phyloP scores from a whole-genome alignment of 805 yeast genomes.

The Suhomyces canberraensis region DNA sequence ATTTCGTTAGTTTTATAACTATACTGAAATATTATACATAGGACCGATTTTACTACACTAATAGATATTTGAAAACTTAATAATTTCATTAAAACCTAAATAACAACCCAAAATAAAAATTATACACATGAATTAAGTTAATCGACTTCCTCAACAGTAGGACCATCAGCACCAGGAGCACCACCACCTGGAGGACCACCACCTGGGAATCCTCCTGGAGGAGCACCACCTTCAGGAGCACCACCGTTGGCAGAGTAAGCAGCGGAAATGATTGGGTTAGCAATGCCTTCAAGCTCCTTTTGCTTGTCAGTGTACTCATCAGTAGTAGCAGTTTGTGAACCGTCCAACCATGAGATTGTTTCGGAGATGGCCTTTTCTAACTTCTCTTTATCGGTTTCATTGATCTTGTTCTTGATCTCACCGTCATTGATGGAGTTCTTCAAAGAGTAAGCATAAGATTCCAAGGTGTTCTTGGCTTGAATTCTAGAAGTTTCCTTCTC shows the following conservation, averaged over 20 bases:
- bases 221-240: slow-evolving; percentile 29
- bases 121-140: slow-evolving; percentile 12
- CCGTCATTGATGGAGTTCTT: slow-evolving; percentile 62
- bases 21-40: no score
- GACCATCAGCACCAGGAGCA: slow-evolving; percentile 25
- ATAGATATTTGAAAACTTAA: no score
- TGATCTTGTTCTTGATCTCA: slow-evolving; percentile 43
- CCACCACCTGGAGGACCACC: slow-evolving; percentile 50
- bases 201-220: slow-evolving; percentile 32
- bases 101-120: slow-evolving; percentile 2
- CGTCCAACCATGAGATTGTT: slow-evolving; percentile 40
- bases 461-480: slow-evolving; percentile 83
- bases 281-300: slow-evolving; percentile 39
- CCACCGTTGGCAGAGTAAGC: slow-evolving; percentile 30
- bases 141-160: slow-evolving; percentile 43
- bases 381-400: slow-evolving; percentile 50
- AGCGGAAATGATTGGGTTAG: slow-evolving; percentile 37
- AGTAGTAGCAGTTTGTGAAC: slow-evolving; percentile 36
- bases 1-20: background rate
- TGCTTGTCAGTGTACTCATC: slow-evolving; percentile 41
- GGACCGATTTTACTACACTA: no score
- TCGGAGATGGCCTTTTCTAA: slow-evolving; percentile 41
- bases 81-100: background rate
- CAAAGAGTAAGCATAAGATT: slow-evolving; percentile 82
- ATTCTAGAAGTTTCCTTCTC: slow-evolving; percentile 77